A percentile compares a stretch with the other conserved stretches of the same genome.
Evolutionary conservation across 129 eudicot species (phyloP).

Genomic region (Chrysanthemum makinoi): DNA sequence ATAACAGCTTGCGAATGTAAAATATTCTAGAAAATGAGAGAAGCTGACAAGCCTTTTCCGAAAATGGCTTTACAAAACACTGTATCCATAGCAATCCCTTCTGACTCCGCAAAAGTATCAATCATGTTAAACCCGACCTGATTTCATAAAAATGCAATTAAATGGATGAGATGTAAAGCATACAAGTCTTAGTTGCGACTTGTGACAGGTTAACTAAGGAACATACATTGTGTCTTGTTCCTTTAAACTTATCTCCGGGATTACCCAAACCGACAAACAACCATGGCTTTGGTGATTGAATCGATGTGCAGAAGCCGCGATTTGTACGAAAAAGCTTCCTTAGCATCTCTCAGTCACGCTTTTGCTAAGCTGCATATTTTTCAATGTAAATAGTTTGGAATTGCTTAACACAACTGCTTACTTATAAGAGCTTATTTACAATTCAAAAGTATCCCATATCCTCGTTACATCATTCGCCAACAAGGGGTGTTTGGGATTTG

Average conservation of each 20-base stretch:
- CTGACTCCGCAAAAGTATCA: slow-evolving; percentile 69
- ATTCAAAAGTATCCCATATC: too few relatives aligned
- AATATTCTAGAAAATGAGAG: neutral
- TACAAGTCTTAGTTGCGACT: too few relatives aligned
- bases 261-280: slow-evolving; percentile 85
- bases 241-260: slow-evolving; percentile 77
- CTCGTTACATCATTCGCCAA: too few relatives aligned
- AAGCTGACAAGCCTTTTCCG: slow-evolving; percentile 66
- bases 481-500: too few relatives aligned
- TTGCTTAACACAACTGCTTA: too few relatives aligned
- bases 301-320: slow-evolving; percentile 41
- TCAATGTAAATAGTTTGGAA: too few relatives aligned
- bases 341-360: slow-evolving; percentile 32
- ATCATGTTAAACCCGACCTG: slow-evolving; percentile 90
- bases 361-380: too few relatives aligned
- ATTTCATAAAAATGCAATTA: neutral
- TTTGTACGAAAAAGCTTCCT: slow-evolving; percentile 25
- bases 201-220: too few relatives aligned
- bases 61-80: slow-evolving; percentile 77
- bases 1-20: too few relatives aligned
- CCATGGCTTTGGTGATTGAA: slow-evolving; percentile 66
- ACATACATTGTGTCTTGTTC: slow-evolving; percentile 85
- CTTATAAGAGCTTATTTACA: too few relatives aligned
- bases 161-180: too few relatives aligned
- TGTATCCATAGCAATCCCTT: slow-evolving; percentile 59